A percentile compares a stretch with the other conserved stretches of the same genome.
Conservation (phyloP, 768 basidiomycete species). For the Panus rudis region DNA sequence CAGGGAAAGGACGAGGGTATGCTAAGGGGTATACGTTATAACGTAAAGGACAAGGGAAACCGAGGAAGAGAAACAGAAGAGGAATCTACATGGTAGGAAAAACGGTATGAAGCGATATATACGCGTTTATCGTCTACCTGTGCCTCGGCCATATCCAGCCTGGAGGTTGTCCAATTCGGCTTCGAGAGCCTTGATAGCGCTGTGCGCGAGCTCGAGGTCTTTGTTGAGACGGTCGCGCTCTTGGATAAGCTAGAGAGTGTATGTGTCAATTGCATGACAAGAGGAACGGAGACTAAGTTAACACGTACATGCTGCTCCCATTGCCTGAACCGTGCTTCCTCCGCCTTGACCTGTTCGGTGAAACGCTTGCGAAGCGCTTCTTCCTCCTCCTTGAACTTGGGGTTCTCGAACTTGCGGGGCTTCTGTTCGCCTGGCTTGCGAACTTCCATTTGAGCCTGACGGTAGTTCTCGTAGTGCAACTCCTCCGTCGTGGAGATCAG, state of each 20-base stretch:
- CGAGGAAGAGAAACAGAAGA: neutral
- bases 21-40: slow-evolving; percentile 1
- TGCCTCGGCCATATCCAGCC: slow-evolving; percentile 75
- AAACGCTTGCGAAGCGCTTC: slow-evolving; percentile 94
- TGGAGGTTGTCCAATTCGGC: slow-evolving; percentile 86
- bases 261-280: too few relatives aligned
- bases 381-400: slow-evolving; percentile 99
- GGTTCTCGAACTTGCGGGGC: slow-evolving; percentile 97
- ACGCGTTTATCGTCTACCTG: slow-evolving; percentile 46
- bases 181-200: slow-evolving; percentile 87
- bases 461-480: slow-evolving; percentile 94
- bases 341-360: slow-evolving; percentile 99
- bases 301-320: slow-evolving; percentile 94
- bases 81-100: too few relatives aligned
- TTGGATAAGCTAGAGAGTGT: slow-evolving; percentile 86
- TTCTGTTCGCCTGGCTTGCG: slow-evolving; percentile 98
- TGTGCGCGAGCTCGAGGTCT: slow-evolving; percentile 90
- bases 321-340: slow-evolving; percentile 95
- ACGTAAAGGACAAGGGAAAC: neutral
- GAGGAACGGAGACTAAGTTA: slow-evolving; percentile 3
- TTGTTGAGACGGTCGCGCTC: slow-evolving; percentile 99
- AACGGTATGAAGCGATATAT: neutral
- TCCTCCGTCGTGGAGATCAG: slow-evolving; percentile 96
- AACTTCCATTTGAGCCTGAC: slow-evolving; percentile 99
- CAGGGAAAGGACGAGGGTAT: neutral